Conservation (phyloP, 441 rosid genomes). For the Pelargonium fulgidum region DNA sequence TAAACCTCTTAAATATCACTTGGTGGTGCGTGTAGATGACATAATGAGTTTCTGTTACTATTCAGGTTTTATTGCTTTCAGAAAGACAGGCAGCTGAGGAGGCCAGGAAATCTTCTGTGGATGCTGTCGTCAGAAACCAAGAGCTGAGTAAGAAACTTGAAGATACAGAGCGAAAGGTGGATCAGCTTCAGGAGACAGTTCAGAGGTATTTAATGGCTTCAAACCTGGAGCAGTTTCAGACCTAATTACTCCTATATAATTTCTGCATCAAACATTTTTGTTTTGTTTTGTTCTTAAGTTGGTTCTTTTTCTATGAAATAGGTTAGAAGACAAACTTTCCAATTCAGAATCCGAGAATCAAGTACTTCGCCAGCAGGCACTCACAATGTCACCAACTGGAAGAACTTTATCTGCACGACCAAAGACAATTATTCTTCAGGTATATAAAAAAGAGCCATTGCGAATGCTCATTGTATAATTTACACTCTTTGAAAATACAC, state of each 20-base stretch:
- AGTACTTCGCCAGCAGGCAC: slow-evolving; percentile 93
- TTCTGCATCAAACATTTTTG: not conserved
- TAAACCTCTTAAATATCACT: not conserved
- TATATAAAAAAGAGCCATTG: slow-evolving; percentile 20
- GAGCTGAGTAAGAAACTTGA: slow-evolving; percentile 74
- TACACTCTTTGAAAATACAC: slow-evolving; percentile 24
- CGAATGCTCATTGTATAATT: not conserved
- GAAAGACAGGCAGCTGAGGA: slow-evolving; percentile 66
- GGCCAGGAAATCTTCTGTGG: slow-evolving; percentile 48
- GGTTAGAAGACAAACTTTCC: slow-evolving; percentile 83
- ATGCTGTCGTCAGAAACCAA: slow-evolving; percentile 62
- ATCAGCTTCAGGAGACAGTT: slow-evolving; percentile 91
- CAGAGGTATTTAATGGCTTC: slow-evolving; percentile 55
- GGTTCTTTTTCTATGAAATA: slow-evolving; percentile 28
- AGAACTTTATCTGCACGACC: slow-evolving; percentile 93
- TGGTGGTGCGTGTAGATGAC: slow-evolving; percentile 8
- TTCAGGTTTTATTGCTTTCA: slow-evolving; percentile 62
- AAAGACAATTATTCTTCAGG: slow-evolving; percentile 91
- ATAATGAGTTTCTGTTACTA: slow-evolving; percentile 22
- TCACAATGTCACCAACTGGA: slow-evolving; percentile 95
- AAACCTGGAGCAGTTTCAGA: not conserved
- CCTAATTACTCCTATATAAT: not conserved
- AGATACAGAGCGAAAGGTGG: slow-evolving; percentile 64
- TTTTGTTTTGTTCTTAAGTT: slow-evolving; percentile 10
- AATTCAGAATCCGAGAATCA: slow-evolving; percentile 91